Evolutionary conservation across 352 stramenopile genomes (phyloP).

Genomic region (Nannochloropsis limnetica): DNA sequence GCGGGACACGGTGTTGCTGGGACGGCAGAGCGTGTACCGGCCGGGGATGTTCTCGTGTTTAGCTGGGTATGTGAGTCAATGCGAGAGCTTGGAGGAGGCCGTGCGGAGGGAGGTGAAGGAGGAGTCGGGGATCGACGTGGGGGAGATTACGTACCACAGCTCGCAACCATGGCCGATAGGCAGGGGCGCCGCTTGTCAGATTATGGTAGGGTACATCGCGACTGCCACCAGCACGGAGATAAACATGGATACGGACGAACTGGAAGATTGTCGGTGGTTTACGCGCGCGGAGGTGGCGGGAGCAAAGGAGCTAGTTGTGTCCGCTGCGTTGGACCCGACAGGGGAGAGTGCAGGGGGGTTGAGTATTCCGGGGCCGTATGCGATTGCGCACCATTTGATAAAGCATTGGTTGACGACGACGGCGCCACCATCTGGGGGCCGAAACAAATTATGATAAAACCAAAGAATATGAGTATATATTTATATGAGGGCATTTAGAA

Average conservation of each 20-base stretch:
- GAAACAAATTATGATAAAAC: constrained; percentile 18
- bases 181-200: constrained; percentile 39
- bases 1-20: constrained; percentile 6
- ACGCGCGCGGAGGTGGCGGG: background rate
- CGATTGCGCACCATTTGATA: constrained; percentile 24
- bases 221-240: constrained; percentile 40
- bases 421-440: background rate
- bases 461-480: background rate
- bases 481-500: background rate
- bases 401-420: constrained; percentile 29
- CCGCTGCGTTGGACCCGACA: background rate
- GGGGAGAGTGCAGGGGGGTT: background rate
- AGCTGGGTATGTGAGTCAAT: constrained; percentile 44
- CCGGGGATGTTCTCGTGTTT: constrained; percentile 42
- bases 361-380: constrained; percentile 16
- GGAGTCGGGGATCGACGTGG: constrained; percentile 43
- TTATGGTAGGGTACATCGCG: constrained; percentile 48
- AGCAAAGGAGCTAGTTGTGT: constrained; percentile 18
- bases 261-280: constrained; percentile 30
- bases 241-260: constrained; percentile 35
- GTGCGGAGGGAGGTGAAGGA: constrained; percentile 45
- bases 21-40: constrained; percentile 15
- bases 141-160: constrained; percentile 41
- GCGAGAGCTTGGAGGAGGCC: constrained; percentile 42
- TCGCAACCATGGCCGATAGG: constrained; percentile 48